Percentiles rank a stretch among this genome's conserved stretches.
These are phyloP conservation scores for Plasmodium knowlesi DNA, from an alignment of 169 alveolate genomes.

Conservation along the genomic window DNA sequence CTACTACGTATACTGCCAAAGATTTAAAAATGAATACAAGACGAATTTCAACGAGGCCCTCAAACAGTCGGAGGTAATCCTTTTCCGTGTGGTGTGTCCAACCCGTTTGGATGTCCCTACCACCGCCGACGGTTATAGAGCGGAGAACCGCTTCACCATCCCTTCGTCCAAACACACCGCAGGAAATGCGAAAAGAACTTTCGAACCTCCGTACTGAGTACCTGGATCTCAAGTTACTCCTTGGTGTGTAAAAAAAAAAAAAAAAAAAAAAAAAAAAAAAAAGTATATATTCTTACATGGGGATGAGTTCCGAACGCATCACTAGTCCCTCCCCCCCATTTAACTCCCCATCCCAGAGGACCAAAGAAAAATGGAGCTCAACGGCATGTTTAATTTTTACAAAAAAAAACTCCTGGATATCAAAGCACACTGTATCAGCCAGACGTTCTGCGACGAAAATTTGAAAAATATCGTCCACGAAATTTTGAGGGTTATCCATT, in stretches of 20 bases:
- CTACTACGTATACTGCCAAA: conserved; percentile 56
- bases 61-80: conserved; percentile 47
- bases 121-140: background rate
- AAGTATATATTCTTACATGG: background rate
- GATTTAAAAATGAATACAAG: conserved; percentile 41
- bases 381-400: conserved; percentile 37
- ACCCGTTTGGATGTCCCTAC: background rate
- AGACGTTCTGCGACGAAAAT: conserved; percentile 68
- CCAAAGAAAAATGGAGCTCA: conserved; percentile 55
- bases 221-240: conserved; percentile 35
- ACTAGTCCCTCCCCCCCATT: background rate
- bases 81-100: background rate
- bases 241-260: conserved; percentile 1
- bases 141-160: background rate
- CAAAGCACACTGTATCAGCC: conserved; percentile 52
- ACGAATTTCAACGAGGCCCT: conserved; percentile 28
- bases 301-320: background rate
- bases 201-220: conserved; percentile 41
- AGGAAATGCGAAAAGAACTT: conserved; percentile 63
- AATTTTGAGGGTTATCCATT: conserved; percentile 63
- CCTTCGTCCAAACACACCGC: background rate
- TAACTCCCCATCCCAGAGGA: conserved; percentile 11
- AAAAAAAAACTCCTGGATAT: conserved; percentile 45
- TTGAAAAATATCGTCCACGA: conserved; percentile 66
- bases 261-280: background rate